A percentile compares a stretch with the other conserved stretches of the same genome.
Conservation (phyloP, 2,329 filamentous ascomycete species). For the Dendrostoma leiphaemia region DNA sequence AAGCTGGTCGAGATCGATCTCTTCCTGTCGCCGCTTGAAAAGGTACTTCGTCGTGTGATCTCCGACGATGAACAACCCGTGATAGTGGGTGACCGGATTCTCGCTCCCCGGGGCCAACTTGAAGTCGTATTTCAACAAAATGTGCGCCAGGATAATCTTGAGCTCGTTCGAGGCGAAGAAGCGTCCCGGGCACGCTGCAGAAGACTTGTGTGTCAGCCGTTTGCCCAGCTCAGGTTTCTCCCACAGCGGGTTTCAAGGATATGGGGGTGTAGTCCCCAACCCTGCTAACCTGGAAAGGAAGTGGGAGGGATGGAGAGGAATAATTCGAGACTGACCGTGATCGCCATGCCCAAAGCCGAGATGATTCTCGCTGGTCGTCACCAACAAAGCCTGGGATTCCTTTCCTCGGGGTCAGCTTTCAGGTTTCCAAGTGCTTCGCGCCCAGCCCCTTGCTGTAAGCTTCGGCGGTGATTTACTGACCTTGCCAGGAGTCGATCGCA, state of each 20-base stretch:
- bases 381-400: conserved; percentile 30
- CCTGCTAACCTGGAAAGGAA: no score
- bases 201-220: no score
- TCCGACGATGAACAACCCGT: conserved; percentile 2
- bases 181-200: conserved; percentile 41
- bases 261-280: no score
- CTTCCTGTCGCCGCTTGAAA: conserved; percentile 7
- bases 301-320: no score
- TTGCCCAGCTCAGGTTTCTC: no score
- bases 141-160: conserved; percentile 31
- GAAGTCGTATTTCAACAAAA: conserved; percentile 31
- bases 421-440: not conserved
- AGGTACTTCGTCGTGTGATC: conserved; percentile 8
- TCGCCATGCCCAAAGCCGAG: conserved; percentile 39
- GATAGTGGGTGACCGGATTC: not conserved
- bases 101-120: conserved; percentile 10
- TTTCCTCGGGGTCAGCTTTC: not conserved
- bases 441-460: not conserved
- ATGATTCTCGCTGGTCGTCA: conserved; percentile 30
- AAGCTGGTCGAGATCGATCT: conserved; percentile 4
- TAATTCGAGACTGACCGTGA: no score
- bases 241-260: no score
- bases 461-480: no score
- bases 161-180: conserved; percentile 42
- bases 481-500: conserved; percentile 3